phyloP scores from a whole-genome alignment of 345 rosid species.

The Arabidopsis suecica region DNA sequence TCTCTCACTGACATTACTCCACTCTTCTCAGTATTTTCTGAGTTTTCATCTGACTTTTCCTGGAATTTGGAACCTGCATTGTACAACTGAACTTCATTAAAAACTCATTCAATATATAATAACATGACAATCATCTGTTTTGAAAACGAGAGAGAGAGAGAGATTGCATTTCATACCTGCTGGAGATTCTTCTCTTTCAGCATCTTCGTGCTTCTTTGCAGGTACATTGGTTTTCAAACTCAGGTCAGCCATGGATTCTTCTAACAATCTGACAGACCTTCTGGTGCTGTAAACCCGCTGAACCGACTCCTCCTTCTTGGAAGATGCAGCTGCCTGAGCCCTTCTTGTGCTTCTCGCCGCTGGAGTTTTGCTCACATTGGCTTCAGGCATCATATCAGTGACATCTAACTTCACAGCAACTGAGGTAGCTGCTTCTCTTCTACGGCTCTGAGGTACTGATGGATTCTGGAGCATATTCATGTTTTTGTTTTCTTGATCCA shows the following conservation, averaged over 20 bases:
- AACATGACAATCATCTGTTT: conserved; percentile 23
- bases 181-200: conserved; percentile 7
- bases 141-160: background rate
- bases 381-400: conserved; percentile 24
- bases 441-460: conserved; percentile 43
- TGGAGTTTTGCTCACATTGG: conserved; percentile 40
- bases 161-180: conserved; percentile 19
- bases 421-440: conserved; percentile 49
- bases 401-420: conserved; percentile 41
- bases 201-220: conserved; percentile 30
- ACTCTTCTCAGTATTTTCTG: conserved; percentile 30
- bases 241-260: conserved; percentile 61
- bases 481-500: conserved; percentile 54
- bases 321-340: conserved; percentile 39
- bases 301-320: conserved; percentile 42
- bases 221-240: conserved; percentile 53
- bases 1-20: conserved; percentile 40
- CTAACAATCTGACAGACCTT: conserved; percentile 70
- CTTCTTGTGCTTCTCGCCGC: conserved; percentile 44
- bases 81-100: conserved; percentile 16
- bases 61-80: conserved; percentile 41
- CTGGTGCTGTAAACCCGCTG: conserved; percentile 67
- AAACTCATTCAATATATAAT: conserved; percentile 6
- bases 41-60: conserved; percentile 26
- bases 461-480: conserved; percentile 47